Evolutionary conservation across 106 monocot species (phyloP).

Genomic region (Dendrobium nobile): DNA sequence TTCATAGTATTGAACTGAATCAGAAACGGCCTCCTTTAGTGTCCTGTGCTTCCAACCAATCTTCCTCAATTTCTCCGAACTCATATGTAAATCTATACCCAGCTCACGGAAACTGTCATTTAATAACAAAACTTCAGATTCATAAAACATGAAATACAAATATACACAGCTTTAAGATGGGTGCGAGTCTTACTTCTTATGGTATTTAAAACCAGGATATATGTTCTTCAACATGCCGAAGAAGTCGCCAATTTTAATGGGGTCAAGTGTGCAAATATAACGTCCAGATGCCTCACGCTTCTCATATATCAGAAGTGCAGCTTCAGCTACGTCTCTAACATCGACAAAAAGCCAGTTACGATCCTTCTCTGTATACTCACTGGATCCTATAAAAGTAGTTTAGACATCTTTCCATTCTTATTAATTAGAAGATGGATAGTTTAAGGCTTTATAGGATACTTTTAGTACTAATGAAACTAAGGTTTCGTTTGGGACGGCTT

Average conservation of each 20-base stretch:
- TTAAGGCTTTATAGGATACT: too few species aligned
- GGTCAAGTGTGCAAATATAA: constrained; percentile 26
- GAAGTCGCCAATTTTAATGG: constrained; percentile 14
- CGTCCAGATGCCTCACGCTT: constrained; percentile 55
- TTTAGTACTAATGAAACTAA: too few species aligned
- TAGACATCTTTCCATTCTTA: too few species aligned
- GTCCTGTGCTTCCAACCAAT: neutral
- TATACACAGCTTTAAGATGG: too few species aligned
- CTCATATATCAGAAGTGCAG: constrained; percentile 49
- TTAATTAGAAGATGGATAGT: too few species aligned
- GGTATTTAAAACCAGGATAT: neutral
- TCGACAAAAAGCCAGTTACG: constrained; percentile 24
- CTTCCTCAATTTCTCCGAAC: neutral
- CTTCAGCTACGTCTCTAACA: constrained; percentile 65
- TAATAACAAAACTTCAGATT: neutral
- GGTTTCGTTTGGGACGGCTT: too few species aligned
- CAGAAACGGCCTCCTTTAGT: neutral
- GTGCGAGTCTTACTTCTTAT: constrained; percentile 16
- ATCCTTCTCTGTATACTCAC: neutral
- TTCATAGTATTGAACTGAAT: neutral
- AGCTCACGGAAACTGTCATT: neutral
- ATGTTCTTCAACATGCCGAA: constrained; percentile 28
- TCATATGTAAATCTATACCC: neutral
- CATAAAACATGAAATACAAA: neutral
- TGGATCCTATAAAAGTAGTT: neutral